Conservation (phyloP, 2,329 filamentous ascomycete species). For the Venturiaceae sp. region DNA sequence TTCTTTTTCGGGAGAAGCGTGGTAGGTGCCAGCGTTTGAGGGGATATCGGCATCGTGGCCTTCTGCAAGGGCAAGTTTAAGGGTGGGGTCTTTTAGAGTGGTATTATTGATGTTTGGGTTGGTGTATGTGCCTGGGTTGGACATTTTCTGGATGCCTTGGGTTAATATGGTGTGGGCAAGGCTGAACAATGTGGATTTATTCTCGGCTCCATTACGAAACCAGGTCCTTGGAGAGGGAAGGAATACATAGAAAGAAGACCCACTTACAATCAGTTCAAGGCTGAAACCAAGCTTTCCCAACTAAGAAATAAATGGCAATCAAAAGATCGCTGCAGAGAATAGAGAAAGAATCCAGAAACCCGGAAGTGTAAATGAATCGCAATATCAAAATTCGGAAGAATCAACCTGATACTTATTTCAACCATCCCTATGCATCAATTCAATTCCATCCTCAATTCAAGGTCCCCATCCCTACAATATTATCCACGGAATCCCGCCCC, state of each 20-base stretch:
- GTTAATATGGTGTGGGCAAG: background rate
- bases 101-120: background rate
- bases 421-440: no score
- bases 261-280: background rate
- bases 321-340: no score
- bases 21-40: slow-evolving; percentile 22
- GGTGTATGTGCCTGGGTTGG: background rate
- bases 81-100: background rate
- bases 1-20: background rate
- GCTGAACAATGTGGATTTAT: background rate
- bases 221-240: background rate
- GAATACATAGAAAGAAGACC: background rate
- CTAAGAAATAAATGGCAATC: no score
- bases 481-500: no score
- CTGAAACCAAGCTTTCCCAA: no score
- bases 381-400: no score
- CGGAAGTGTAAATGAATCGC: no score
- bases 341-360: background rate
- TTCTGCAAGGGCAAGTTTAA: slow-evolving; percentile 13
- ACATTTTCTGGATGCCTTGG: background rate
- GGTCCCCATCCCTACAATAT: background rate
- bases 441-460: no score
- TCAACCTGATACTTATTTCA: no score
- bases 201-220: background rate
- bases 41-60: slow-evolving; percentile 30